Conservation (phyloP, 164 flowering plant genomes). For the Vitis riparia region DNA sequence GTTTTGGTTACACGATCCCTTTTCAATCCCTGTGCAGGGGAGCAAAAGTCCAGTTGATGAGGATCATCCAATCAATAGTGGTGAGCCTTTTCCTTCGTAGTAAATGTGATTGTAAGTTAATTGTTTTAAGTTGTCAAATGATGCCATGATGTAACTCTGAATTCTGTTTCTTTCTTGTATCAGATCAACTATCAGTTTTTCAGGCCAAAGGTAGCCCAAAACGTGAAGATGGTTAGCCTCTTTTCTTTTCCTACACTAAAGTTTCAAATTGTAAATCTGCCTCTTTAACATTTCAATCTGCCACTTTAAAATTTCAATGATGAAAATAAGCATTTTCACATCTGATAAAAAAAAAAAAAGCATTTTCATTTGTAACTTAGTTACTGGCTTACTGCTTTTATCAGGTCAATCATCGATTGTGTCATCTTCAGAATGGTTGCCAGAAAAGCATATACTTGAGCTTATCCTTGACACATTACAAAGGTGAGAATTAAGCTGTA, state of each 20-base stretch:
- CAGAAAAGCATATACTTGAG: slow-evolving; percentile 49
- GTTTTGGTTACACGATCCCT: neutral
- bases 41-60: slow-evolving; percentile 14
- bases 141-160: slow-evolving; percentile 2
- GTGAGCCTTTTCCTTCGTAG: slow-evolving; percentile 18
- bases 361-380: neutral
- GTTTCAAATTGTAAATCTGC: neutral
- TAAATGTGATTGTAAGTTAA: neutral
- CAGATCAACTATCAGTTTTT: slow-evolving; percentile 19
- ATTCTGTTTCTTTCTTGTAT: slow-evolving; percentile 5
- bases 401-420: slow-evolving; percentile 17
- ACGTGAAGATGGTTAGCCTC: slow-evolving; percentile 10
- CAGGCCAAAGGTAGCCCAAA: slow-evolving; percentile 5
- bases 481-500: slow-evolving; percentile 31
- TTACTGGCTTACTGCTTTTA: neutral
- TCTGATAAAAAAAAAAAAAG: neutral
- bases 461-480: slow-evolving; percentile 56
- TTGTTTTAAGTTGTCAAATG: neutral
- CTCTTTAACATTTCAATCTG: neutral
- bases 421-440: slow-evolving; percentile 24
- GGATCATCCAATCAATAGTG: slow-evolving; percentile 20
- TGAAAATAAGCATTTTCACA: neutral
- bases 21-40: slow-evolving; percentile 22
- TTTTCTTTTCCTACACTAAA: neutral
- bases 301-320: neutral